A percentile compares a stretch with the other conserved stretches of the same genome.
Conservation (phyloP, 768 basidiomycete species). For the Leccinellum albellum region DNA sequence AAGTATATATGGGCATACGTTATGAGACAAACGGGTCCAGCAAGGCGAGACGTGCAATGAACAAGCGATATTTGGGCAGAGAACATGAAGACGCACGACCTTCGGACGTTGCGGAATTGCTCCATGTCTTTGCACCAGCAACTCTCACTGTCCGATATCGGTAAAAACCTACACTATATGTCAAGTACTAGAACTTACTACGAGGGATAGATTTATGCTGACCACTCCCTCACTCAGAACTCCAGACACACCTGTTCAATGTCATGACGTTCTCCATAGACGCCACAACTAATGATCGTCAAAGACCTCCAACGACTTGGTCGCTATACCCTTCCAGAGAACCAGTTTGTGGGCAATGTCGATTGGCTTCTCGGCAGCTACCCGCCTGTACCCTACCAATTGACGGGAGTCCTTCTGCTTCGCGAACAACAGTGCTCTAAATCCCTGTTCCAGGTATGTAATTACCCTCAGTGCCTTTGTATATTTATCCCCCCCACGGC, state of each 20-base stretch:
- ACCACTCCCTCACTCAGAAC: background rate
- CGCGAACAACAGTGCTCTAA: conserved; percentile 4
- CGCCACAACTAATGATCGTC: background rate
- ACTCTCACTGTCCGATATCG: no score
- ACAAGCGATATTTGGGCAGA: no score
- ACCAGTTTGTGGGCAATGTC: background rate
- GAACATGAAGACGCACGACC: no score
- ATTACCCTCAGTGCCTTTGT: background rate
- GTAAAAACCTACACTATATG: no score
- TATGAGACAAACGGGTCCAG: no score
- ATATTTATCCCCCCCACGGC: background rate
- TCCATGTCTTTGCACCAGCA: no score
- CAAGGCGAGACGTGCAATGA: no score
- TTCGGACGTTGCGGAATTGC: no score
- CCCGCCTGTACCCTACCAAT: conserved; percentile 14
- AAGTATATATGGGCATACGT: background rate
- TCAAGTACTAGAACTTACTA: no score
- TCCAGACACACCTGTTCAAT: background rate
- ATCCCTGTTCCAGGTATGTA: conserved; percentile 6
- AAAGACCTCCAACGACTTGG: conserved; percentile 1
- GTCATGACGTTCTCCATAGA: background rate
- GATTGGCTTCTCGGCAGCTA: conserved; percentile 3
- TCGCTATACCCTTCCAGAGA: background rate
- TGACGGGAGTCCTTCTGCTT: conserved; percentile 1
- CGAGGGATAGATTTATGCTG: no score